Evolutionary conservation across 1,284 basidiomycete genomes (phyloP).

Genomic region (Acaromyces ingoldii): DNA sequence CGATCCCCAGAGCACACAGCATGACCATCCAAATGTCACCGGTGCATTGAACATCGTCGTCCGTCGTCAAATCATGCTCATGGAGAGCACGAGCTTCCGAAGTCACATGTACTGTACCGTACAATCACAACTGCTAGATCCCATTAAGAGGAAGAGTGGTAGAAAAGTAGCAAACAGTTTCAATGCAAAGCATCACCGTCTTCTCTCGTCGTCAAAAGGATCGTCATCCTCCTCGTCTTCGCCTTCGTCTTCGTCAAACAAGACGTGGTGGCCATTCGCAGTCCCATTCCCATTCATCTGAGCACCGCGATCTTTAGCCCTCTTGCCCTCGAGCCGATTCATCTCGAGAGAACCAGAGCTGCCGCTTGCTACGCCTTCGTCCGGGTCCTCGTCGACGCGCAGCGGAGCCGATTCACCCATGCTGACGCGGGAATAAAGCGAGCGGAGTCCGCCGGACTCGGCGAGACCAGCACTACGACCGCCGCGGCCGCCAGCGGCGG

Average conservation of each 20-base stretch:
- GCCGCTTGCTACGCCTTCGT: not conserved
- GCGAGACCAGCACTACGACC: conserved; percentile 8
- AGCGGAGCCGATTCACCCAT: not conserved
- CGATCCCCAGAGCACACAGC: too few species aligned
- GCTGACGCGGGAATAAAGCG: not conserved
- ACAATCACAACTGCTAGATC: too few species aligned
- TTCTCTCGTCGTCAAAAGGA: conserved; percentile 26
- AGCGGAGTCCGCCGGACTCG: not conserved
- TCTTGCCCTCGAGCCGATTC: not conserved
- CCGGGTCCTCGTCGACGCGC: not conserved
- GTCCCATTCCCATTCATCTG: conserved; percentile 1
- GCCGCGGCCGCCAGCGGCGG: not conserved
- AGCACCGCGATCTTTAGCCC: not conserved
- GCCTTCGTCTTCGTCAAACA: conserved; percentile 37
- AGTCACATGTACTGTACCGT: too few species aligned
- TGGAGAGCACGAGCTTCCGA: too few species aligned
- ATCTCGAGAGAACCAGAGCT: conserved; percentile 17
- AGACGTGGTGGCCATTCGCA: conserved; percentile 14
- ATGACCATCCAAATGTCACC: too few species aligned
- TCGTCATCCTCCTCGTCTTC: conserved; percentile 37
- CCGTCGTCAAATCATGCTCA: too few species aligned
- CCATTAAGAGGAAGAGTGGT: too few species aligned
- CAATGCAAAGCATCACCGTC: too few species aligned
- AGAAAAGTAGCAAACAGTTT: too few species aligned
- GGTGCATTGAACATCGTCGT: too few species aligned